Conservation (phyloP, 768 basidiomycete genomes). For the Leucocoprinus birnbaumii region DNA sequence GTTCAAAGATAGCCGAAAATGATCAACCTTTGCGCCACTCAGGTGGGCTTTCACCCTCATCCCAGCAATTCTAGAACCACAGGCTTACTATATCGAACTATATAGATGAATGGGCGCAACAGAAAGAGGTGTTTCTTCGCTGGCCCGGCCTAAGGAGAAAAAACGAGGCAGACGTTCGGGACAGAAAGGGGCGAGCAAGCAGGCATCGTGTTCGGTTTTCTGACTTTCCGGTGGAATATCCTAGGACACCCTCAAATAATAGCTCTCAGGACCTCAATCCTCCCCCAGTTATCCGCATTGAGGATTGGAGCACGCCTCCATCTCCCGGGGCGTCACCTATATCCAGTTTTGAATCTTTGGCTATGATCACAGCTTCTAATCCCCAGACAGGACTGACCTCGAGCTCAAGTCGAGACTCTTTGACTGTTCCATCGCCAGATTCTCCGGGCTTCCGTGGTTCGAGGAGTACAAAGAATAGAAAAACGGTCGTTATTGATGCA, state of each 20-base stretch:
- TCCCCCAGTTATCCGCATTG: constrained; percentile 1
- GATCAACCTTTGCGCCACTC: background rate
- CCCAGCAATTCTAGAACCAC: background rate
- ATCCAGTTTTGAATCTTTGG: background rate
- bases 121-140: background rate
- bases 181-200: background rate
- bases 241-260: background rate
- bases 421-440: background rate
- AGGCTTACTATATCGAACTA: too few relatives aligned
- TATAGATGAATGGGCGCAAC: background rate
- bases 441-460: background rate
- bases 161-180: background rate
- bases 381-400: background rate
- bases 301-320: constrained; percentile 7
- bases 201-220: background rate
- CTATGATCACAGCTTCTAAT: background rate
- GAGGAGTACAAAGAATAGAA: too few relatives aligned
- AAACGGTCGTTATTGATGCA: too few relatives aligned
- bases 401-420: background rate
- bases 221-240: background rate
- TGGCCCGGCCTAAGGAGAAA: background rate
- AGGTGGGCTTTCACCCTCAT: background rate
- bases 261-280: background rate
- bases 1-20: background rate
- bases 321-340: background rate